Conservation (phyloP, 2,329 filamentous ascomycete genomes). For the Esteya vermicola region DNA sequence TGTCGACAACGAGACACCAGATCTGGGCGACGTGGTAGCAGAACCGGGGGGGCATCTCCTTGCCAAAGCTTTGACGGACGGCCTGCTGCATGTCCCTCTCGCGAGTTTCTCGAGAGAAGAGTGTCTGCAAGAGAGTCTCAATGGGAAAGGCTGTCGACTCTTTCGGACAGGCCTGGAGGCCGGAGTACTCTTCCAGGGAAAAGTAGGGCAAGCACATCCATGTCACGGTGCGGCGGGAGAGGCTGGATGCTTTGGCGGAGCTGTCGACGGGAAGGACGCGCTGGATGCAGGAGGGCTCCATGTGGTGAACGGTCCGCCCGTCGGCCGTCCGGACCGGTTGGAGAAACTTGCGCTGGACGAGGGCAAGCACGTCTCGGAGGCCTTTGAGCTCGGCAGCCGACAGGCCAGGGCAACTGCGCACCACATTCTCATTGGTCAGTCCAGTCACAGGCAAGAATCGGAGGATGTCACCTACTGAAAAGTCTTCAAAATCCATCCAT, state of each 20-base stretch:
- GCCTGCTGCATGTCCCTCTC: slow-evolving; percentile 32
- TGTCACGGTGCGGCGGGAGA: slow-evolving; percentile 12
- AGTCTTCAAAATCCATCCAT: slow-evolving; percentile 1
- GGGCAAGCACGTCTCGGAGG: slow-evolving; percentile 16
- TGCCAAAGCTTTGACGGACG: slow-evolving; percentile 21
- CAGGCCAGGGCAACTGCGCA: too few relatives aligned
- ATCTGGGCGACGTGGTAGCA: slow-evolving; percentile 34
- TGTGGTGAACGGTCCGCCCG: slow-evolving; percentile 23
- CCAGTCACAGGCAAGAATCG: background rate
- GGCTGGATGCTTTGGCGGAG: slow-evolving; percentile 9
- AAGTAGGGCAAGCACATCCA: slow-evolving; percentile 36
- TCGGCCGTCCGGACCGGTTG: slow-evolving; percentile 23
- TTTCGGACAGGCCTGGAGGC: slow-evolving; percentile 16
- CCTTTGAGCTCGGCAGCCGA: background rate
- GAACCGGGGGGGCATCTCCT: slow-evolving; percentile 17
- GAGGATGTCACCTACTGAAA: background rate
- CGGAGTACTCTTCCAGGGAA: slow-evolving; percentile 27
- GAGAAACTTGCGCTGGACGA: slow-evolving; percentile 22
- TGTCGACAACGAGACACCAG: slow-evolving; percentile 30
- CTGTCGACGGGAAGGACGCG: slow-evolving; percentile 15
- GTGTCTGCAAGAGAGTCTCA: slow-evolving; percentile 27
- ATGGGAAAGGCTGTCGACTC: slow-evolving; percentile 23
- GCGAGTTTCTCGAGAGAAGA: slow-evolving; percentile 23
- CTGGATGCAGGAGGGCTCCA: slow-evolving; percentile 26
- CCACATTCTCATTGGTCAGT: background rate